Evolutionary conservation across 2,329 filamentous ascomycete genomes (phyloP).

Genomic region (Alternaria longipes): DNA sequence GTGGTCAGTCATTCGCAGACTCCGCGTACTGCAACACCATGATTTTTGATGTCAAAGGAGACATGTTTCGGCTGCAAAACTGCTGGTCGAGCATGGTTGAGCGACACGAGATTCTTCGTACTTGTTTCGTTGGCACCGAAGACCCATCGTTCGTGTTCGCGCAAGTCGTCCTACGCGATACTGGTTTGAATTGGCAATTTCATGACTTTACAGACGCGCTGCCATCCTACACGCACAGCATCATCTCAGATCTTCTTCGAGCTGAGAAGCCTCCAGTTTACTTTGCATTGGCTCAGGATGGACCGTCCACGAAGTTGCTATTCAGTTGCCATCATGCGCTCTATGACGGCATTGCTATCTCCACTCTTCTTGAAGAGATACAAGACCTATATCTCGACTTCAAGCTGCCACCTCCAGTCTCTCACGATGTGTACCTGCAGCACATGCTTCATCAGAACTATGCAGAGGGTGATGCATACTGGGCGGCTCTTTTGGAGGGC

Average conservation of each 20-base stretch:
- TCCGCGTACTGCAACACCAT: conserved; percentile 77
- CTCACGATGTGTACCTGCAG: conserved; percentile 71
- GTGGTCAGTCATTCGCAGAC: conserved; percentile 54
- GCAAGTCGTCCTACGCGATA: conserved; percentile 71
- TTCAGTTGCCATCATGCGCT: conserved; percentile 80
- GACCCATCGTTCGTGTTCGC: conserved; percentile 69
- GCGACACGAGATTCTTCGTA: conserved; percentile 80
- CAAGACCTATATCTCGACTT: conserved; percentile 64
- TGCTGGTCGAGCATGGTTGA: conserved; percentile 71
- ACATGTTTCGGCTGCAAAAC: conserved; percentile 60
- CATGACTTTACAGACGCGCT: conserved; percentile 34
- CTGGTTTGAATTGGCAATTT: conserved; percentile 55
- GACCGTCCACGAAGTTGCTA: conserved; percentile 47
- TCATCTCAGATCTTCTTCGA: conserved; percentile 61
- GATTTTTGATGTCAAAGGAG: conserved; percentile 66
- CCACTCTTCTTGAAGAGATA: conserved; percentile 73
- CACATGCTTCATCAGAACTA: conserved; percentile 64
- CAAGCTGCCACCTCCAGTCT: conserved; percentile 59
- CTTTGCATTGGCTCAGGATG: conserved; percentile 38
- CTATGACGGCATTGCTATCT: conserved; percentile 84
- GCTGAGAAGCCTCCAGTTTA: conserved; percentile 47
- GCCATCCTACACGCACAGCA: conserved; percentile 52
- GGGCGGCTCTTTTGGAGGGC: conserved; percentile 65
- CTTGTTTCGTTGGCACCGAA: conserved; percentile 75
- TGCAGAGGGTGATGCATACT: conserved; percentile 68